These are phyloP conservation scores for Alternaria burnsii DNA, from an alignment of 2,329 filamentous ascomycete genomes.

Conservation along the genomic window DNA sequence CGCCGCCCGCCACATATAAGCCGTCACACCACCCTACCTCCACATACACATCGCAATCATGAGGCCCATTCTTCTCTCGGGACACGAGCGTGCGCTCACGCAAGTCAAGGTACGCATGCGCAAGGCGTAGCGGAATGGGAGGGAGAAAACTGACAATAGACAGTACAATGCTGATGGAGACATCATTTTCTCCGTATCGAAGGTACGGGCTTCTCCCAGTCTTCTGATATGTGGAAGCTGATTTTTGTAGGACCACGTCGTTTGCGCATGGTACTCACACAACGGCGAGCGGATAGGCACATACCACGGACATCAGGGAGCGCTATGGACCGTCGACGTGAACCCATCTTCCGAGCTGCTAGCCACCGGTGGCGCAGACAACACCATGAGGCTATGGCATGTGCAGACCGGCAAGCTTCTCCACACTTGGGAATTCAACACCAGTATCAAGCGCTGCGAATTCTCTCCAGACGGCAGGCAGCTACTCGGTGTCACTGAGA, in stretches of 20 bases:
- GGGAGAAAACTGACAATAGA: slow-evolving; percentile 5
- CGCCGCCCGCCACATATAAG: slow-evolving; percentile 32
- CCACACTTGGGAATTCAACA: slow-evolving; percentile 98
- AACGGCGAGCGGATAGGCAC: slow-evolving; percentile 96
- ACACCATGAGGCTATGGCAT: slow-evolving; percentile 97
- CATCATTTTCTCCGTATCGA: slow-evolving; percentile 85
- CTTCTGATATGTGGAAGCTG: not conserved
- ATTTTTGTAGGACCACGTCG: slow-evolving; percentile 74
- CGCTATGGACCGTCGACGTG: slow-evolving; percentile 98
- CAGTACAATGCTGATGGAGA: slow-evolving; percentile 84
- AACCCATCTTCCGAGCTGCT: slow-evolving; percentile 91
- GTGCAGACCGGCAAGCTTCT: slow-evolving; percentile 90
- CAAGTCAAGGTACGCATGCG: slow-evolving; percentile 71
- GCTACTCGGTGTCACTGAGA: slow-evolving; percentile 94
- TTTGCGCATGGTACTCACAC: slow-evolving; percentile 96
- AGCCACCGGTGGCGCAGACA: slow-evolving; percentile 95
- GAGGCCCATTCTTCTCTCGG: slow-evolving; percentile 95
- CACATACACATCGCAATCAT: slow-evolving; percentile 60
- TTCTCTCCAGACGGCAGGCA: slow-evolving; percentile 93
- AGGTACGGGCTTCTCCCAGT: slow-evolving; percentile 2
- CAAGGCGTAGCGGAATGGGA: not conserved
- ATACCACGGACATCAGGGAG: slow-evolving; percentile 96
- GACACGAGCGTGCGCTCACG: slow-evolving; percentile 95
- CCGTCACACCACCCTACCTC: slow-evolving; percentile 26
- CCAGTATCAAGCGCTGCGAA: slow-evolving; percentile 96